Base-by-base conservation (phyloP, 306 rosid species). In the Notholithocarpus densiflorus region DNA sequence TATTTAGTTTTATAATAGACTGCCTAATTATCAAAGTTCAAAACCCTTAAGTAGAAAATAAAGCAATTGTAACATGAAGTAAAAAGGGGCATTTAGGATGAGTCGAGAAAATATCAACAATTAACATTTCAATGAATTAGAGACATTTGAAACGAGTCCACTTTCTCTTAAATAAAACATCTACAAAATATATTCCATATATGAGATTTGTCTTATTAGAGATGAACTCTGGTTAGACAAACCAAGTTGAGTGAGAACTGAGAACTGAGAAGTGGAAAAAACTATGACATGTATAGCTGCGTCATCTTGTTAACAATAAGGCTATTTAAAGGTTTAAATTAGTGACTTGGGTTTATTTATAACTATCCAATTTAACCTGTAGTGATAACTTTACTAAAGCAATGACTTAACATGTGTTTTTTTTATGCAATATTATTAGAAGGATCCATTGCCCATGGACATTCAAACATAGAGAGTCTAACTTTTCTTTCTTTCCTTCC, bases 161-260 rank as follows among this genome's bases (percentile, higher is more conserved):
- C 15, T 48, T 12, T 23, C 65, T 23, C 2, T 26, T 13, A 23
- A 6, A 23, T 5, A 23, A 6, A 59, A 27, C 65, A 59, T 59
- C 23, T 23, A 10, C 1, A 59, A 59, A 59, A 20, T 13, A 9
- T 20, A 59, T 23, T 59, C 17, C 69, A 62, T 8, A 78, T 56
- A 70, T 29, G 15, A 73, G 64, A 76, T 71, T 71, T 81, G 84
- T 76, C 81, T 59, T 73, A 31, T 56, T 69, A 69, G 48, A 23
- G 34, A 66, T 17, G 4, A 29, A 29, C 32, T 11, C 32, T 21
- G 13, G 53, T 48, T 12, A 48, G 53, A 10, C 53, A 48, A 48
- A 17, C 53, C 21, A 57, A 57, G 24, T 57, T 57, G 26, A 57
- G 26, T 6, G 10, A 19, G 14, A 19, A n/a, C 10, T 19, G 20